Percentiles rank a stretch among this genome's conserved stretches.
Evolutionary conservation across 1,284 basidiomycete species (phyloP).

Genomic region (Fomitopsis pinicola): DNA sequence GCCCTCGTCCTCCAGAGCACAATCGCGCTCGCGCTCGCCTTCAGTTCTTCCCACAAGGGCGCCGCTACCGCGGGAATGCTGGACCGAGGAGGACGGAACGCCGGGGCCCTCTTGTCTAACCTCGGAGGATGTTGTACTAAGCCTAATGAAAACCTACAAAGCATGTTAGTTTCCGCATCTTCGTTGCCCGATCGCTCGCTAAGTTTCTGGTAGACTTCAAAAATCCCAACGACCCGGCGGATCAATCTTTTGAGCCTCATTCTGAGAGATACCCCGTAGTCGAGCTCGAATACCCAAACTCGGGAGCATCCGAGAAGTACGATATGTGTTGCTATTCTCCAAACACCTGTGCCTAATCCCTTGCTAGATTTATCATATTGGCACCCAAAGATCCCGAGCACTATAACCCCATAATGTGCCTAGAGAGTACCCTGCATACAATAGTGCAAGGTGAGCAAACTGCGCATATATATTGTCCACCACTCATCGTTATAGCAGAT

Average conservation of each 20-base stretch:
- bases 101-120: conserved; percentile 50
- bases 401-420: conserved; percentile 73
- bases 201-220: conserved; percentile 47
- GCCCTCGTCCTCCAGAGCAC: conserved; percentile 17
- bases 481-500: conserved; percentile 34
- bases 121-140: conserved; percentile 55
- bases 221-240: conserved; percentile 54
- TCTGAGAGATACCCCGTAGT: conserved; percentile 52
- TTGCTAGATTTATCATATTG: conserved; percentile 59
- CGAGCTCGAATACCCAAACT: conserved; percentile 72
- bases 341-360: conserved; percentile 2
- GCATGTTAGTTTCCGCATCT: conserved; percentile 42
- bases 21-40: conserved; percentile 28
- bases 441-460: conserved; percentile 59
- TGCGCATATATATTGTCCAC: background rate
- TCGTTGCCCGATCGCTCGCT: background rate
- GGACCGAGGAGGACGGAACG: conserved; percentile 45
- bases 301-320: conserved; percentile 56
- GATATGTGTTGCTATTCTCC: conserved; percentile 14
- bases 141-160: conserved; percentile 61
- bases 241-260: conserved; percentile 56
- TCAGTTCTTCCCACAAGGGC: conserved; percentile 24
- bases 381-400: conserved; percentile 76
- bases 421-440: conserved; percentile 61
- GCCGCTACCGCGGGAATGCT: conserved; percentile 38